Percentiles rank a stretch among this genome's conserved stretches.
Evolutionary conservation across 1,139 yeast species (phyloP).

Genomic region (Suhomyces taliae): DNA sequence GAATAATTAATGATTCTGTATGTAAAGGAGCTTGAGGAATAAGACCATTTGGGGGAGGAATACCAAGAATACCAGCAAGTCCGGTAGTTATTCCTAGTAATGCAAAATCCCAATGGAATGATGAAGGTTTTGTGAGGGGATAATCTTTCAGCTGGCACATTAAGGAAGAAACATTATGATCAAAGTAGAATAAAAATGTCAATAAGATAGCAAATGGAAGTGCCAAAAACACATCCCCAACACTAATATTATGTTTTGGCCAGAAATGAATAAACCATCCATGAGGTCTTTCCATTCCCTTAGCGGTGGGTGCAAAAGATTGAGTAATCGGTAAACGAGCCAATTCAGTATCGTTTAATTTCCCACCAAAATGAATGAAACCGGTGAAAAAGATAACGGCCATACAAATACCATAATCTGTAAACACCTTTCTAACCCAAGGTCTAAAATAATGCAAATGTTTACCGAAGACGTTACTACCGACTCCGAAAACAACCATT

Average conservation of each 20-base stretch:
- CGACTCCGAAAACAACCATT: constrained; percentile 74
- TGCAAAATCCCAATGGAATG: constrained; percentile 92
- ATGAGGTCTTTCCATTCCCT: constrained; percentile 39
- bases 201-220: constrained; percentile 87
- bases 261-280: constrained; percentile 83
- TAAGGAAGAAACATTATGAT: constrained; percentile 89
- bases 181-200: constrained; percentile 85
- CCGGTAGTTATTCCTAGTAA: constrained; percentile 86
- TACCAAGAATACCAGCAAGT: constrained; percentile 78
- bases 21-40: constrained; percentile 98
- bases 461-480: constrained; percentile 59
- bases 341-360: constrained; percentile 50
- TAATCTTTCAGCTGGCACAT: constrained; percentile 86
- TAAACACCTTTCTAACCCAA: constrained; percentile 63
- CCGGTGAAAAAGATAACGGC: constrained; percentile 90
- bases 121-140: constrained; percentile 80
- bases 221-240: constrained; percentile 80
- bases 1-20: constrained; percentile 72
- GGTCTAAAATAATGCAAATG: constrained; percentile 62
- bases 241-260: constrained; percentile 58
- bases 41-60: constrained; percentile 94
- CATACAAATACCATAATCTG: constrained; percentile 84
- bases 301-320: constrained; percentile 72
- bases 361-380: constrained; percentile 85
- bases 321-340: constrained; percentile 68